Base-by-base conservation (phyloP, 495 filamentous ascomycete species). In the Achaetomiella virescens region DNA sequence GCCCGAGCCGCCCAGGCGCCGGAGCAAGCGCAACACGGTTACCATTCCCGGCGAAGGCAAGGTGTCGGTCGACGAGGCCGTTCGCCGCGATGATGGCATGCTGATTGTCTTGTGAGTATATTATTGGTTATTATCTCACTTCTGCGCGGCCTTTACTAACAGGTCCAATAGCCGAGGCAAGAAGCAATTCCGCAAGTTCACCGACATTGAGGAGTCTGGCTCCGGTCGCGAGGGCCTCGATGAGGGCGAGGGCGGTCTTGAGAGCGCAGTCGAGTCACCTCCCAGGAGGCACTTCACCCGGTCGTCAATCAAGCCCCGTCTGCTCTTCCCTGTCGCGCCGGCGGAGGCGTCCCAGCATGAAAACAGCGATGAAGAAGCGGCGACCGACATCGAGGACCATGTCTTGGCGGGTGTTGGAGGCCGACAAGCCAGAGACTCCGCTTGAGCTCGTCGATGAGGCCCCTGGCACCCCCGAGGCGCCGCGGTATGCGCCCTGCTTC, bases 71-170 rank as follows among this genome's bases (percentile, higher is more conserved):
- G 78, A 89, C 36, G 80, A 86, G 47, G 79, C 81, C 14, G 75
- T 86, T 15, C 68, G 77, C 15, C 82, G 84, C 24, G 76, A 83
- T 2, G 88, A 96, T 70, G 91, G 91, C 52, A 84, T 95, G 71
- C 71, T 91, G 52, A 91, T 86, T 62, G 80, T 86, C 6, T 95
- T 96, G 91, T 96, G 80, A 83, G 91, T 85, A 25, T 5, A 9
- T 36, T 47, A 36, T 20, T 31, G n/a, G 38, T 33, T 10, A 18
- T 49, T 53, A 17, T 38, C 20, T 36, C 17, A 20, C 52, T 31
- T 35, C 2, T 41, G 38, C 27, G 9, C 51, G 4, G 2, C 14
- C 24, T 21, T 48, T 49, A 59, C 65, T 66, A 57, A 71, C 60
- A 20, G 8, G 41, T 29, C 55, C 57, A 54, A 4, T 65, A 97